Base-by-base conservation (phyloP, 129 eudicot genomes). In the Helichrysum umbraculigerum region DNA sequence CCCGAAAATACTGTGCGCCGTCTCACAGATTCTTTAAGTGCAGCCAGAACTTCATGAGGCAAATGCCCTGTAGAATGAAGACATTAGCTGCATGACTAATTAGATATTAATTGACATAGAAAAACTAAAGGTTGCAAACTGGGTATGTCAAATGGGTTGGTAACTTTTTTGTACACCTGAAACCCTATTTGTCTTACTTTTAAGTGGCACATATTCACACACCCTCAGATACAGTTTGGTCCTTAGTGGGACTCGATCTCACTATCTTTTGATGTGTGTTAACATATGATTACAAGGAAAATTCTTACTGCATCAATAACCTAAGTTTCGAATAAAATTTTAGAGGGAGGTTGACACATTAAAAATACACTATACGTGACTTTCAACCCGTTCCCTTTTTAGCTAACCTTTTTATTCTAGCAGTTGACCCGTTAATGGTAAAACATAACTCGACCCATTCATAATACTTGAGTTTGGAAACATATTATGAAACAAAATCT, bases 1-100 rank as follows among this genome's bases (percentile, higher is more conserved):
- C 84, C 72, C 22, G 83, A 81, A 71, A 82, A 79, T 51, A 76
- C 47, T 37, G 90, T 73, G 28, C 99, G 94, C 28, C 91, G 84
- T 77, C 68, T 81, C 66, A 95, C 90, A 68, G 99, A 88, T 74
- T 91, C 88, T 76, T 79, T 87, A 78, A 95, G 83, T 67, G 88
- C 88, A 63, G 56, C 81, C 79, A 95, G 83, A 81, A 91, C 92
- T 37, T 81, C 65, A 57, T 78, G 80, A 41, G 71, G 78, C 66
- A 75, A 56, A 69, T 42, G 61, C 56, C 79, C 93, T 89, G 82
- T 62, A 66, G 81, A 78, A 75, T 29, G n/a, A 65, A 60, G 1
- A 28, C 12, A 6, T 1, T 3, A 32, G 1, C 0, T 32, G 34
- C 3, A 0, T 32, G 4, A 32, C 34, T 32, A 32, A 2, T 32